Base-by-base conservation (phyloP, 129 eudicot genomes). In the Saussurea involucrata region DNA sequence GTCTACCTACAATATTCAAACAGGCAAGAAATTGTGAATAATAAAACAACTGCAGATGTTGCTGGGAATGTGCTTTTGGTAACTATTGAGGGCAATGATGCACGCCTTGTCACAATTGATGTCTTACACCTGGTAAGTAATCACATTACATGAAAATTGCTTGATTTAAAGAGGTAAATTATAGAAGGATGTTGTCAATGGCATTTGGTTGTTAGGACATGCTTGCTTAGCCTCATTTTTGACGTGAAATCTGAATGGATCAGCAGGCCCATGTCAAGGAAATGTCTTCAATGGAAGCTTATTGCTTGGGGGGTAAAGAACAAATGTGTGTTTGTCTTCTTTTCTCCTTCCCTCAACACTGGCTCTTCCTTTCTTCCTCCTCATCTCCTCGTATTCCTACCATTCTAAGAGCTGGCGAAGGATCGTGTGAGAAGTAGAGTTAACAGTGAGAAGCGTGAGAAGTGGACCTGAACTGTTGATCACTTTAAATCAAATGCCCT, bases 11-110 rank as follows among this genome's bases (percentile, higher is more conserved):
- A 95, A 33, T 95, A 95, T 83, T 95, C 99, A 24, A 95, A 95
- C 88, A 88, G 99, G 76, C 99, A 91, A 80, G 99, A 95, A 84
- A 95, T 95, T 63, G 99, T 95, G 90, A 91, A 95, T 90, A 95
- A 95, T 85, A 95, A 95, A 80, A 92, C 97, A 13, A 84, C 97
- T n/a, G 99, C 97, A 57, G 99, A 95, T 85, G 93, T 92, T 66
- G 96, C 99, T 29, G 99, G 99, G 36, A 95, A 95, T 80, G 99
- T 95, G 25, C 85, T 91, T 21, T 61, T 95, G 89, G 94, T 95
- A 84, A 91, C 97, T 18, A 92, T 95, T 64, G 96, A 95, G 84
- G 98, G 97, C 42, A 77, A 71, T 76, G 97, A 92, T 81, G 97
- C 98, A 27, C 91, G 97, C 63, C 83, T 81, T 40, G 97, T 91